Conservation (phyloP, 495 filamentous ascomycete species). For the Aspergillus biplanus region DNA sequence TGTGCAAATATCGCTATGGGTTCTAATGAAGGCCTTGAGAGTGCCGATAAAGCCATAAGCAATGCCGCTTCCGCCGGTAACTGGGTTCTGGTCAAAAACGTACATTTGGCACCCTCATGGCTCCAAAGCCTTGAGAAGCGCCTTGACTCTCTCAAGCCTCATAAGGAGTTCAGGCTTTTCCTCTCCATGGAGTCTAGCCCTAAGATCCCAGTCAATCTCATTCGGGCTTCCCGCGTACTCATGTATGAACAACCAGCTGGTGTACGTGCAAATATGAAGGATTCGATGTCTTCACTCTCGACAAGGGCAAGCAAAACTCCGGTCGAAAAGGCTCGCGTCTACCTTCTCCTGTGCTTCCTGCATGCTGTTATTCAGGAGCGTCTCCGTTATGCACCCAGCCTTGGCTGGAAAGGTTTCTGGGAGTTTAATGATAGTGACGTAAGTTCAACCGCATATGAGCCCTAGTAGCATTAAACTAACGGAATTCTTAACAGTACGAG, state of each 20-base stretch:
- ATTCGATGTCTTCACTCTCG: slow-evolving; percentile 83
- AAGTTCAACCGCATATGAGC: slow-evolving; percentile 43
- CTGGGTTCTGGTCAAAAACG: slow-evolving; percentile 99
- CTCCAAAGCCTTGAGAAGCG: slow-evolving; percentile 96
- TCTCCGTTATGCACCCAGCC: slow-evolving; percentile 88
- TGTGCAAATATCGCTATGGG: slow-evolving; percentile 99
- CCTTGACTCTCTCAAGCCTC: slow-evolving; percentile 91
- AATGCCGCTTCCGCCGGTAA: slow-evolving; percentile 90
- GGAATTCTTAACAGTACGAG: slow-evolving; percentile 70
- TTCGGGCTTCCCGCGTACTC: slow-evolving; percentile 89
- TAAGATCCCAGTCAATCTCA: slow-evolving; percentile 95
- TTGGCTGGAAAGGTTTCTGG: slow-evolving; percentile 99
- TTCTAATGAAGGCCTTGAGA: slow-evolving; percentile 89
- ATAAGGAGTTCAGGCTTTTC: slow-evolving; percentile 93
- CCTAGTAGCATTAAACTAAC: slow-evolving; percentile 33
- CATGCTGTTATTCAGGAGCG: slow-evolving; percentile 97
- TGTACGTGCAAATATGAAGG: slow-evolving; percentile 97
- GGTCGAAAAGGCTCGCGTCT: slow-evolving; percentile 88
- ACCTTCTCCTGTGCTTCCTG: slow-evolving; percentile 89
- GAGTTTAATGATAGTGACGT: slow-evolving; percentile 99
- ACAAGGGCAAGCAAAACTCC: slow-evolving; percentile 78
- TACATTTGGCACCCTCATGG: slow-evolving; percentile 95
- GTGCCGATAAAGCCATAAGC: slow-evolving; percentile 92
- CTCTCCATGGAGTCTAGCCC: slow-evolving; percentile 96
- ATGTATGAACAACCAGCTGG: slow-evolving; percentile 99